Conservation (phyloP, 495 filamentous ascomycete species). For the Penicillium malachiteum region DNA sequence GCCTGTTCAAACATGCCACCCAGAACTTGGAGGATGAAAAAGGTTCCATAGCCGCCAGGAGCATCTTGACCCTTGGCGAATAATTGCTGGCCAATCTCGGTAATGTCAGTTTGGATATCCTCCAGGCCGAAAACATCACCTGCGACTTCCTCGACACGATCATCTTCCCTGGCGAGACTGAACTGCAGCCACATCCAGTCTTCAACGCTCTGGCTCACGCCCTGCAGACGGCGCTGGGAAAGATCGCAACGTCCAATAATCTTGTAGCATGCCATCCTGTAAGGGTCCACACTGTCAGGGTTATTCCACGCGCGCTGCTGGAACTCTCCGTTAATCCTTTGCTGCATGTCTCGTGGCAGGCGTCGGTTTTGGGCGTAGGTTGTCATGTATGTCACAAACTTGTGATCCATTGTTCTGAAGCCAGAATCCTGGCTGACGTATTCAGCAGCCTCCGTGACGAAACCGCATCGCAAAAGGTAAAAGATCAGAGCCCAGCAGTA, state of each 20-base stretch:
- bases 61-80: conserved; percentile 72
- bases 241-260: conserved; percentile 94
- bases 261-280: conserved; percentile 96
- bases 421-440: conserved; percentile 79
- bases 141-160: conserved; percentile 77
- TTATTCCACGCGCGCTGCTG: conserved; percentile 78
- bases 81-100: conserved; percentile 83
- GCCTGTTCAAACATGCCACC: conserved; percentile 96
- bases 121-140: conserved; percentile 85
- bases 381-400: conserved; percentile 85
- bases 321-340: conserved; percentile 85
- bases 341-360: conserved; percentile 72
- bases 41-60: conserved; percentile 78
- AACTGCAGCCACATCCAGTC: conserved; percentile 99
- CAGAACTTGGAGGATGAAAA: conserved; percentile 86
- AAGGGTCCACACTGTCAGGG: conserved; percentile 87
- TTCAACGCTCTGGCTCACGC: conserved; percentile 75
- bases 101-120: conserved; percentile 79
- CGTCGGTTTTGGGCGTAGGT: conserved; percentile 70
- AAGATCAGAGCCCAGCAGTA: conserved; percentile 94
- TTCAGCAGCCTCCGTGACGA: conserved; percentile 76
- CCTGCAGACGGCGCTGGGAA: conserved; percentile 72
- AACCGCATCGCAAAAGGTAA: conserved; percentile 84
- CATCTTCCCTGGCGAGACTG: conserved; percentile 82
- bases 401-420: conserved; percentile 86